Evolutionary conservation across 805 yeast species (phyloP).

Genomic region (Torulaspora maleeae): DNA sequence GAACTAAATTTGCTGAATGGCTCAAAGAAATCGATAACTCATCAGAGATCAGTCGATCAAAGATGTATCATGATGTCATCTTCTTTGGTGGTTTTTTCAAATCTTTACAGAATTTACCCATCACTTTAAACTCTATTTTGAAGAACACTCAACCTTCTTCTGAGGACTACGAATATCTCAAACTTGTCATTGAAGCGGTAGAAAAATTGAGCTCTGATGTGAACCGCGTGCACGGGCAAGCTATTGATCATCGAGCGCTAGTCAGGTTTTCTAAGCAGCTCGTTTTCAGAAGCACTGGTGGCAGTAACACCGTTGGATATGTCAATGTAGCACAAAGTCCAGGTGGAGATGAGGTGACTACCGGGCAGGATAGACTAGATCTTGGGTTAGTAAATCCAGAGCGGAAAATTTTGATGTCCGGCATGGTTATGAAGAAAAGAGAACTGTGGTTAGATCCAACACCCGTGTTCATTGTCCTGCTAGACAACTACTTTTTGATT

Average conservation of each 20-base stretch:
- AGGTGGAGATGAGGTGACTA: slow-evolving; percentile 2
- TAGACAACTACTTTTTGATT: slow-evolving; percentile 67
- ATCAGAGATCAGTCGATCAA: slow-evolving; percentile 39
- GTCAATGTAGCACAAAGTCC: slow-evolving; percentile 18
- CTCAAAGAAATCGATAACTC: slow-evolving; percentile 47
- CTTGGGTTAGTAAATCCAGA: slow-evolving; percentile 49
- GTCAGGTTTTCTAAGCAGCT: slow-evolving; percentile 44
- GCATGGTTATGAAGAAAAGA: slow-evolving; percentile 55
- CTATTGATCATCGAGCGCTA: slow-evolving; percentile 54
- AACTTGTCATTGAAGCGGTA: slow-evolving; percentile 51
- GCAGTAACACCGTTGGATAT: slow-evolving; percentile 27
- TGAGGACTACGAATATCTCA: slow-evolving; percentile 49
- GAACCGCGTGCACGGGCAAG: slow-evolving; percentile 56
- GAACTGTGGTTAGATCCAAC: slow-evolving; percentile 59
- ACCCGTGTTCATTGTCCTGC: slow-evolving; percentile 48
- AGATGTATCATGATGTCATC: slow-evolving; percentile 49
- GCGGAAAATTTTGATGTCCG: slow-evolving; percentile 54
- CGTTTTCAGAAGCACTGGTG: slow-evolving; percentile 20
- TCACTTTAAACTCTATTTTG: slow-evolving; percentile 56
- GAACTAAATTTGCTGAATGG: slow-evolving; percentile 54
- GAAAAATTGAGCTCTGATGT: slow-evolving; percentile 53
- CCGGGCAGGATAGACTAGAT: slow-evolving; percentile 32
- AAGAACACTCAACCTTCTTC: slow-evolving; percentile 45
- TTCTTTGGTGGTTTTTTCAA: slow-evolving; percentile 55
- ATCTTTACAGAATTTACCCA: slow-evolving; percentile 52